These are phyloP conservation scores for Scutellaria barbata DNA, from an alignment of 257 asterid species.

Conservation along the genomic window DNA sequence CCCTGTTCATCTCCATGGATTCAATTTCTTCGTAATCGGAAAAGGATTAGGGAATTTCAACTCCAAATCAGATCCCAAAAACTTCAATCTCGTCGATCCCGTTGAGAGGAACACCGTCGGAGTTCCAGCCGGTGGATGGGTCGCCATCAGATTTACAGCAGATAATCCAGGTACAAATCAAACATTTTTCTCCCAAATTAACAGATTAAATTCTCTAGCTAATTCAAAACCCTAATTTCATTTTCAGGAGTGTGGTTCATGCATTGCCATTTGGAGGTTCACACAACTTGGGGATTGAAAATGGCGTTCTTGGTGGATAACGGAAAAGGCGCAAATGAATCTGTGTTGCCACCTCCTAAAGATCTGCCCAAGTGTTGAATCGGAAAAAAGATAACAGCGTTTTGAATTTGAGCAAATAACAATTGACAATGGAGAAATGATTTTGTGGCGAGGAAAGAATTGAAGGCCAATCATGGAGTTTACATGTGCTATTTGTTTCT, in stretches of 20 bases:
- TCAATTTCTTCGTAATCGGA: slow-evolving; percentile 66
- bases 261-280: slow-evolving; percentile 96
- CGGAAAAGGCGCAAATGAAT: slow-evolving; percentile 77
- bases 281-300: slow-evolving; percentile 92
- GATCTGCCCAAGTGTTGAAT: slow-evolving; percentile 76
- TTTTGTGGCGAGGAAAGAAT: background rate
- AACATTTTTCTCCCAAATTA: background rate
- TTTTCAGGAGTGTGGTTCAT: slow-evolving; percentile 84
- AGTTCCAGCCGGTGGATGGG: slow-evolving; percentile 79
- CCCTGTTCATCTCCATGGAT: slow-evolving; percentile 68
- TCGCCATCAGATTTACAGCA: slow-evolving; percentile 63
- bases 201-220: background rate
- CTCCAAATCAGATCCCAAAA: slow-evolving; percentile 51
- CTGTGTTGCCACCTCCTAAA: slow-evolving; percentile 81
- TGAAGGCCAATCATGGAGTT: background rate
- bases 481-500: slow-evolving; percentile 27
- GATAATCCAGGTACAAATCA: slow-evolving; percentile 62
- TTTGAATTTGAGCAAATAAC: slow-evolving; percentile 4
- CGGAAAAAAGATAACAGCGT: background rate
- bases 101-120: slow-evolving; percentile 71
- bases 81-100: slow-evolving; percentile 63
- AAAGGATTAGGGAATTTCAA: slow-evolving; percentile 60
- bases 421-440: background rate
- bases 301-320: slow-evolving; percentile 95
- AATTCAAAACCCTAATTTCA: background rate